Evolutionary conservation across 139 green algal genomes (phyloP).

Genomic region (Chlamydomonas eustigma): DNA sequence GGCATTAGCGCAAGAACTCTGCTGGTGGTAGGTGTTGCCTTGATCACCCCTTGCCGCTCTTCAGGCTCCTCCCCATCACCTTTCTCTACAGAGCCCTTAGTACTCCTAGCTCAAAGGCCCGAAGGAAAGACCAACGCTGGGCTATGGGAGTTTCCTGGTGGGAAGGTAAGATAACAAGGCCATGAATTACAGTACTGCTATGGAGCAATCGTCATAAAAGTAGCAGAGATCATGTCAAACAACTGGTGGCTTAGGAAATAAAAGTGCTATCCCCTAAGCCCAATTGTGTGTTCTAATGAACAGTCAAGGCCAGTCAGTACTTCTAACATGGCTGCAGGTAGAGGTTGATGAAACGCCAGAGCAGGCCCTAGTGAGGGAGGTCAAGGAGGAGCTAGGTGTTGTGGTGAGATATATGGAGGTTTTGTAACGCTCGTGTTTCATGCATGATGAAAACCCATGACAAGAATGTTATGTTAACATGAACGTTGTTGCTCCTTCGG

Average conservation of each 20-base stretch:
- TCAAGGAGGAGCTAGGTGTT: slow-evolving; percentile 66
- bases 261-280: background rate
- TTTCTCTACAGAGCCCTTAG: background rate
- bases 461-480: too few species aligned
- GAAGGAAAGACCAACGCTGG: slow-evolving; percentile 50
- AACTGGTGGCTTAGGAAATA: background rate
- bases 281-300: background rate
- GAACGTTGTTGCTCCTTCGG: too few species aligned
- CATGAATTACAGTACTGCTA: background rate
- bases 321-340: too few species aligned
- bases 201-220: too few species aligned
- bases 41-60: background rate
- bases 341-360: slow-evolving; percentile 53
- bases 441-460: background rate
- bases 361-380: slow-evolving; percentile 54
- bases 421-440: background rate
- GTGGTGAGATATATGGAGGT: slow-evolving; percentile 17
- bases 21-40: slow-evolving; percentile 20
- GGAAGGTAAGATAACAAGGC: slow-evolving; percentile 37
- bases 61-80: background rate
- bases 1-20: too few species aligned
- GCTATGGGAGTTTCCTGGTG: slow-evolving; percentile 64
- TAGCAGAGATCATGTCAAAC: background rate
- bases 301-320: background rate
- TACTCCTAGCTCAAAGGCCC: slow-evolving; percentile 67